Evolutionary conservation across 306 rosid genomes (phyloP).

Genomic region (Quercus engelmannii): DNA sequence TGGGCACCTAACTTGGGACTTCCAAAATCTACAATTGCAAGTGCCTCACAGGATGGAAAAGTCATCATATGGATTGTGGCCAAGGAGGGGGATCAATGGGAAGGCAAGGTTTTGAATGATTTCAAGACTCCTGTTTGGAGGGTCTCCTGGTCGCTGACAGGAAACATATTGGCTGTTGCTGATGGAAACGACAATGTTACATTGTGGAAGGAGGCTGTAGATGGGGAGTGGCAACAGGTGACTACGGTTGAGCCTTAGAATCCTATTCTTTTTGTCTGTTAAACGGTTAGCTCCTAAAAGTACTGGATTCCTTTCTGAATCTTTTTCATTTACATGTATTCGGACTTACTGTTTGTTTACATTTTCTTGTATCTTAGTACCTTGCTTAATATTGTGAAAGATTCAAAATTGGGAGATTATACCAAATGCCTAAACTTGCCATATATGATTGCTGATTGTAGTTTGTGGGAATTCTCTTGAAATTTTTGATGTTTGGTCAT

Average conservation of each 20-base stretch:
- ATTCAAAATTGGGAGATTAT: not conserved
- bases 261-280: constrained; percentile 1
- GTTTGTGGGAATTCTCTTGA: not conserved
- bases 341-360: not conserved
- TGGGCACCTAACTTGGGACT: constrained; percentile 94
- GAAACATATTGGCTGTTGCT: constrained; percentile 82
- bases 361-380: not conserved
- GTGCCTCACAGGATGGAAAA: constrained; percentile 79
- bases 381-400: not conserved
- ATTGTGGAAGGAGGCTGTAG: constrained; percentile 82
- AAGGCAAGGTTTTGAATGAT: constrained; percentile 69
- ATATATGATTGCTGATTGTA: not conserved
- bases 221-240: constrained; percentile 90
- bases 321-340: not conserved
- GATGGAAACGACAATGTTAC: constrained; percentile 81
- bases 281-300: not conserved
- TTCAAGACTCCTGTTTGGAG: constrained; percentile 79
- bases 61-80: constrained; percentile 83
- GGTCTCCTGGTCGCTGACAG: constrained; percentile 88
- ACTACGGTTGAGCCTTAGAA: constrained; percentile 72
- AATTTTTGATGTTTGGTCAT: not conserved
- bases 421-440: not conserved
- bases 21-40: constrained; percentile 79
- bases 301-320: not conserved
- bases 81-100: constrained; percentile 92